Evolutionary conservation across 768 basidiomycete genomes (phyloP), one percentile per base, ranked within the genome.

Genomic region (Hygrophorus pudorinus): DNA sequence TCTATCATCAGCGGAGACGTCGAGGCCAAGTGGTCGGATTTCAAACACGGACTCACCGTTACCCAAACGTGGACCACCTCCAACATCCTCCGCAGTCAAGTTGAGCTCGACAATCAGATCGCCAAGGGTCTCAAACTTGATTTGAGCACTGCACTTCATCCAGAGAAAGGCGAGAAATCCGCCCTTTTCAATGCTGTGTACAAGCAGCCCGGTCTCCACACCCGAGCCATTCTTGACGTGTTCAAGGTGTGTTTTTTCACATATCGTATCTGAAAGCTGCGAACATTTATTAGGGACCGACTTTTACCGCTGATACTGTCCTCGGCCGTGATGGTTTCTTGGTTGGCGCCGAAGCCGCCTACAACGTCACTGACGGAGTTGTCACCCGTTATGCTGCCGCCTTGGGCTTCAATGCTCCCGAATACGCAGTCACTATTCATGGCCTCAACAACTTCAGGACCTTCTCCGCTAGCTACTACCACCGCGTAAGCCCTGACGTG

Each of bases 61-160:
- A 98, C 96, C 55, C 77, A 94, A 71, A 77, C 86, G 45, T 99
- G 96, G 96, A 91, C 89, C 44, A 97, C 94, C 58, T 56, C 78
- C 62, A 99, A 99, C 74, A 65, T 83, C 59, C 85, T 99, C 72
- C 84, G 85, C 64, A 84, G 84, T 53, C 79, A 84, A 63, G 65
- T 97, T 52, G 96, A 99, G 75, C 72, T 98, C 60, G 92, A 98
- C 67, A 92, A 97, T 73, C 82, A 91, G 71, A 78, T 98, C 61
- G 90, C 94, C 56, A 85, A 92, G 70, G 96, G 94, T 50, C 79
- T 99, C 71, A 99, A 99, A 74, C 71, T 99, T 59, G 94, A 97
- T 63, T 64, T 97, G 45, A 71, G 71, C 59, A 84, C 89, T 52
- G 74, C 81, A 34, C 76, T 99, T 53, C 70, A 81, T 54, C 91